Base-by-base conservation (phyloP, 495 filamentous ascomycete genomes). In the Penicillium malachiteum region DNA sequence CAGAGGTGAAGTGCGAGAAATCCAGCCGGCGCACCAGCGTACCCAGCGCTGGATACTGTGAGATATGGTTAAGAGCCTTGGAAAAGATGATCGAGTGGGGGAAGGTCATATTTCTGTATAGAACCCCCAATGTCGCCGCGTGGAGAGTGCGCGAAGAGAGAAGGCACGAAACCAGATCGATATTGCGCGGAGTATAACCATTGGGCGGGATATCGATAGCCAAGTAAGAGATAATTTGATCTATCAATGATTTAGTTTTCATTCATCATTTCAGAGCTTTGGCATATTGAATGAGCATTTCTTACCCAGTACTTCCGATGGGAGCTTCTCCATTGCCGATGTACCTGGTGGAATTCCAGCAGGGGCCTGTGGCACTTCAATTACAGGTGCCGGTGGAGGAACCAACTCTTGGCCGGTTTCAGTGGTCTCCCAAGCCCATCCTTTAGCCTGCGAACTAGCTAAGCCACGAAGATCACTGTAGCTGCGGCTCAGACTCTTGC, bases 1-100 rank as follows among this genome's bases (percentile, higher is more conserved):
- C 81, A 6, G 90, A 90, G 64, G 90, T 94, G 72, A 92, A 93
- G 76, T 92, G 89, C 41, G 89, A 91, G 69, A 96, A 92, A 71
- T 96, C 91, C 30, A 94, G 74, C 39, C 91, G 86, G 48, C 87
- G 83, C 35, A 94, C 89, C 50, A 94, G 83, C 33, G 86, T 88
- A 14, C 91, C 90, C 48, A 92, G 77, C 11, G 84, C 81, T 11
- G 84, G 85, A 66, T 92, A 84, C 46, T 80, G 76, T 13, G 78
- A 71, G 62, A 94, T 73, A 62, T 90, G 89, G 52, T 78, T 73
- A 32, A 92, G 81, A 56, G 92, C 91, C 72, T 96, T 96, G 61
- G 84, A 86, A 72, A 92, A 96, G 67, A 93, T 90, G 42, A 85
- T 71, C 12, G 91, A 94, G 72, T 93, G 91, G 5, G 91, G 91